Evolutionary conservation across 176 grass and related monocot genomes (phyloP).

Genomic region (Alloteropsis semialata): DNA sequence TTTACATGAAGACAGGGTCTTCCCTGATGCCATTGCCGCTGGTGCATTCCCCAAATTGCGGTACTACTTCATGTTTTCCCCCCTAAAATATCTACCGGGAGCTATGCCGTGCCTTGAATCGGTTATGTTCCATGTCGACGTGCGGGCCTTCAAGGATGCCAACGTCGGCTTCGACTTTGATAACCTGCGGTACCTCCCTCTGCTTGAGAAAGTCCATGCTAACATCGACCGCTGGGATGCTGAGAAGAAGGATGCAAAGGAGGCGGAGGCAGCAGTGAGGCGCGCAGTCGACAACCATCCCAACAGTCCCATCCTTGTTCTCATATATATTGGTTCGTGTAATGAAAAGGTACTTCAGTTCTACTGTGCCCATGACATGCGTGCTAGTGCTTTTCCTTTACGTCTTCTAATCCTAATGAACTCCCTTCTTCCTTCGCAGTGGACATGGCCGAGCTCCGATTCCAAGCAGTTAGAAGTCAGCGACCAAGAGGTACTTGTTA

Average conservation of each 20-base stretch:
- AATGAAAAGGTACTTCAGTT: too few species aligned
- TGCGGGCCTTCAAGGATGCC: not conserved
- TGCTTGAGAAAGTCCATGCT: not conserved
- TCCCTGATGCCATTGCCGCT: not conserved
- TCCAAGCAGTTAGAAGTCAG: too few species aligned
- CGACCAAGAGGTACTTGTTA: too few species aligned
- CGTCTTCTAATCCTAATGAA: too few species aligned
- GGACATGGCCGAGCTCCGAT: too few species aligned
- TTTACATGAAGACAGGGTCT: accelerated
- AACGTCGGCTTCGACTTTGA: not conserved
- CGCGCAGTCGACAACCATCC: not conserved
- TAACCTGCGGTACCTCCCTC: not conserved
- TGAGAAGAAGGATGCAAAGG: not conserved
- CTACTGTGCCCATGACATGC: too few species aligned
- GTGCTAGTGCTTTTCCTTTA: too few species aligned
- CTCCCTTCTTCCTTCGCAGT: too few species aligned
- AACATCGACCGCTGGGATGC: not conserved
- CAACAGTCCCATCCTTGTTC: too few species aligned
- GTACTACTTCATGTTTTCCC: not conserved
- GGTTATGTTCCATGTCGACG: not conserved
- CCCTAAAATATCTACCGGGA: not conserved
- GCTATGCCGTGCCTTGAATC: not conserved
- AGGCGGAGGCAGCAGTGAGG: not conserved
- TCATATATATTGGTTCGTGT: too few species aligned
- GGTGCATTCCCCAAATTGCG: not conserved